Conservation (phyloP, 2,329 filamentous ascomycete genomes). For the Diaporthe vexans region DNA sequence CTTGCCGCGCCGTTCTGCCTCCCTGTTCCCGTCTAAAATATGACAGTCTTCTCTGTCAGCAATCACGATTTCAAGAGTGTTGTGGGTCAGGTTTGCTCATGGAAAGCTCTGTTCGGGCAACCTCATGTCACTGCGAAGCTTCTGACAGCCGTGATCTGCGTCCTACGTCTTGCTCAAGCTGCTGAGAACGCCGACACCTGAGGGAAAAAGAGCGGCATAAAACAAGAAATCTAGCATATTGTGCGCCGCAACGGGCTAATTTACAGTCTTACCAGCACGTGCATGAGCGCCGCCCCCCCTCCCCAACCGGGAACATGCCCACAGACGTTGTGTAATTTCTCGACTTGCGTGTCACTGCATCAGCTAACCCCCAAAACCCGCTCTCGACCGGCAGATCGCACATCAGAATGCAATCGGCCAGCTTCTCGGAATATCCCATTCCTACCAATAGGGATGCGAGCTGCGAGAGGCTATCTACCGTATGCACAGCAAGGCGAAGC, state of each 20-base stretch:
- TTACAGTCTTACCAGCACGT: not conserved
- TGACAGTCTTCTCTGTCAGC: not conserved
- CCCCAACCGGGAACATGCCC: not conserved
- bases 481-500: not conserved
- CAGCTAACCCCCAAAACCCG: not conserved
- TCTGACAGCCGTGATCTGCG: too few relatives aligned
- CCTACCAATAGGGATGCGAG: not conserved
- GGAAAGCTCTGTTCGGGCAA: not conserved
- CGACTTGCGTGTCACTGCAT: not conserved
- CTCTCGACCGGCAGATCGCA: not conserved
- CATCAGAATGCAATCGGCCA: not conserved
- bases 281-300: too few relatives aligned
- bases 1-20: not conserved
- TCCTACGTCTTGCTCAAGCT: too few relatives aligned
- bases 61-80: not conserved
- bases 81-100: not conserved
- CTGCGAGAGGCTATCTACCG: not conserved
- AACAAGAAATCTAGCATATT: not conserved
- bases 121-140: not conserved
- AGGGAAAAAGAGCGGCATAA: too few relatives aligned
- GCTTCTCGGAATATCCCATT: not conserved
- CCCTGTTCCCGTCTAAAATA: not conserved
- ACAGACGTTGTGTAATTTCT: conserved; percentile 30
- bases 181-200: not conserved
- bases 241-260: not conserved